Evolutionary conservation across 2,329 filamentous ascomycete species (phyloP), one percentile per base, ranked within the genome.

Genomic region (Sodiomyces alkalinus): DNA sequence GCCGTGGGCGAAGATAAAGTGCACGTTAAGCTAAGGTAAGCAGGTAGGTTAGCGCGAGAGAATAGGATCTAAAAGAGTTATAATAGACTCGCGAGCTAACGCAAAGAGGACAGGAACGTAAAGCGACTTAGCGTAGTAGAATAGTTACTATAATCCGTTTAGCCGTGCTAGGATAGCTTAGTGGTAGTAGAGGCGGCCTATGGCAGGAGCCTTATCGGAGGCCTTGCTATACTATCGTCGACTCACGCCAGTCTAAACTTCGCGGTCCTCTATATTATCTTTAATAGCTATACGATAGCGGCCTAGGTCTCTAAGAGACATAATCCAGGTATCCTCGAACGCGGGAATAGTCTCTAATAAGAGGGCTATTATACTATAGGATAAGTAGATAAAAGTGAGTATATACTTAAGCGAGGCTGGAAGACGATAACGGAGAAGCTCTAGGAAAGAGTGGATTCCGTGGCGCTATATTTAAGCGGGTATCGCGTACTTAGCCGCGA

Each of bases 391-490:
- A 31, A 93, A 96, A 0, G 75, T 74, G 0, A 93, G 56, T 85
- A 96, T 94, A 31, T 92, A 80, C 27, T 94, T 86, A 1, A 85
- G 54, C 2, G 80, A 85, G 0, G 62, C 64, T 0, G 86, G 87
- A 0, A 93, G 56, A 3, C 75, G 68, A 38, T 81, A 73, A 0
- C 82, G 62, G 0, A 92, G 50, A 1, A 92, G 48, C 39, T 92
- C 82, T 0, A 92, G 60, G 32, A 90, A 90, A 0, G 73, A 75
- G 44, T 92, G 83, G 4, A 96, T 94, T 0, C 81, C 87, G 41
- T 92, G 81, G 0, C 82, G 66, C 90, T 87, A 96, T 80, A 96
- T 90, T 0, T 86, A 62, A 0, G 81, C 83, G 0, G 87, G 86
- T 82, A 96, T 94, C 0, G 74, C 74, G 40, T 93, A 93, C 35